Conservation (phyloP, 495 filamentous ascomycete species). For the Podospora anserina region DNA sequence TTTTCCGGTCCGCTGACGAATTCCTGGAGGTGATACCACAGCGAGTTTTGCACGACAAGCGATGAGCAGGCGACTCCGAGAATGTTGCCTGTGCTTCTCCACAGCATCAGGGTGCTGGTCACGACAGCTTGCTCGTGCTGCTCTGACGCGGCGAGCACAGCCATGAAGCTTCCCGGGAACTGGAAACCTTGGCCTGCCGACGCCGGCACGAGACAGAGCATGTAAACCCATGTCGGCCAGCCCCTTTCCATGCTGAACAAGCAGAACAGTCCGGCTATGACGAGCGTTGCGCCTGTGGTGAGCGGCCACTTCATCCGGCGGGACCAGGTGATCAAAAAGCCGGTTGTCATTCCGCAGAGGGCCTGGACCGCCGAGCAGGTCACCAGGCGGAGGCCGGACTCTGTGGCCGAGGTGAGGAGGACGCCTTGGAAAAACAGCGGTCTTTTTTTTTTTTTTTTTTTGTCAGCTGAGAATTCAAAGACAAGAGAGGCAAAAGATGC, state of each 20-base stretch:
- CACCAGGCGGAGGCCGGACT: constrained; percentile 67
- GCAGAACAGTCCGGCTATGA: constrained; percentile 53
- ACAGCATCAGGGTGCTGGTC: constrained; percentile 66
- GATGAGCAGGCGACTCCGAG: constrained; percentile 69
- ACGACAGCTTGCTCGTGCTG: constrained; percentile 74
- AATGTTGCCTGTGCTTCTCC: constrained; percentile 65
- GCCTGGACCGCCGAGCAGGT: constrained; percentile 58
- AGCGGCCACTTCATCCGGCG: constrained; percentile 62
- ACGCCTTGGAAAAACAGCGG: constrained; percentile 81
- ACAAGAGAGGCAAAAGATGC: constrained; percentile 1
- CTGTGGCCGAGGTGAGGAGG: constrained; percentile 65
- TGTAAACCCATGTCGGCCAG: constrained; percentile 57
- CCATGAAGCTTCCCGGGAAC: constrained; percentile 63
- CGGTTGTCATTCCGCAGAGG: constrained; percentile 57
- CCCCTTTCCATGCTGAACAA: constrained; percentile 49
- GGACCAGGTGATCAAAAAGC: constrained; percentile 67
- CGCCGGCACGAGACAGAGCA: constrained; percentile 59
- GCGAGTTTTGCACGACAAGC: constrained; percentile 70
- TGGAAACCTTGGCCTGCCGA: constrained; percentile 64
- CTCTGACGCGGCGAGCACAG: constrained; percentile 62
- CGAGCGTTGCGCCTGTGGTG: constrained; percentile 52
- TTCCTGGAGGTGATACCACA: constrained; percentile 55
- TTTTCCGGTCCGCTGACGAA: constrained; percentile 53
- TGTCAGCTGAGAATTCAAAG: constrained; percentile 2
- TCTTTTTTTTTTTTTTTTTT: constrained; percentile 19